Percentiles rank a stretch among this genome's conserved stretches.
Conservation (phyloP, 2,329 filamentous ascomycete species). For the Orbilia blumenaviensis region DNA sequence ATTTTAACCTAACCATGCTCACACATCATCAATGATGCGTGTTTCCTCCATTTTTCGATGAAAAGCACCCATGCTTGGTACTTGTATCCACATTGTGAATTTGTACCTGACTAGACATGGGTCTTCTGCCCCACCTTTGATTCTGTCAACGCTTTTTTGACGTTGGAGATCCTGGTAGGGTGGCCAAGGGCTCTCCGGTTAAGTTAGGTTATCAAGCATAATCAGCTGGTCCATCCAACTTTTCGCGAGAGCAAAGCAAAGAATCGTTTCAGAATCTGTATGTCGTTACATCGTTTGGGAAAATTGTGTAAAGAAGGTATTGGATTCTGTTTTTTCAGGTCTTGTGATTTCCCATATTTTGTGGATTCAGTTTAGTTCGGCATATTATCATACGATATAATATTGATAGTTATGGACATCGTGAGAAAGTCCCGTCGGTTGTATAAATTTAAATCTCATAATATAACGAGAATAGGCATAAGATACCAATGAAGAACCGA, state of each 20-base stretch:
- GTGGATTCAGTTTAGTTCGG: background rate
- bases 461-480: background rate
- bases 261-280: slow-evolving; percentile 18
- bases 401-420: background rate
- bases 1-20: slow-evolving; percentile 16
- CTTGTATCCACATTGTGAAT: slow-evolving; percentile 12
- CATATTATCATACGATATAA: background rate
- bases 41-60: background rate
- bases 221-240: slow-evolving; percentile 6
- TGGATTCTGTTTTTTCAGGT: background rate
- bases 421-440: background rate
- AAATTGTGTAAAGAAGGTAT: background rate
- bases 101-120: slow-evolving; percentile 18
- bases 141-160: slow-evolving; percentile 6
- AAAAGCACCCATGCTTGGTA: background rate
- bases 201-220: background rate
- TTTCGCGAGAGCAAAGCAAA: background rate
- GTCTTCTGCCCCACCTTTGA: background rate
- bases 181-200: background rate
- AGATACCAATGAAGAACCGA: background rate
- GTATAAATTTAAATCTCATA: background rate
- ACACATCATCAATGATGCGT: slow-evolving; percentile 2
- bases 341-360: slow-evolving; percentile 3
- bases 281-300: background rate
- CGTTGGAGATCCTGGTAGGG: slow-evolving; percentile 3